Conservation (phyloP, 2,329 filamentous ascomycete species). For the Rutstroemia sp. region DNA sequence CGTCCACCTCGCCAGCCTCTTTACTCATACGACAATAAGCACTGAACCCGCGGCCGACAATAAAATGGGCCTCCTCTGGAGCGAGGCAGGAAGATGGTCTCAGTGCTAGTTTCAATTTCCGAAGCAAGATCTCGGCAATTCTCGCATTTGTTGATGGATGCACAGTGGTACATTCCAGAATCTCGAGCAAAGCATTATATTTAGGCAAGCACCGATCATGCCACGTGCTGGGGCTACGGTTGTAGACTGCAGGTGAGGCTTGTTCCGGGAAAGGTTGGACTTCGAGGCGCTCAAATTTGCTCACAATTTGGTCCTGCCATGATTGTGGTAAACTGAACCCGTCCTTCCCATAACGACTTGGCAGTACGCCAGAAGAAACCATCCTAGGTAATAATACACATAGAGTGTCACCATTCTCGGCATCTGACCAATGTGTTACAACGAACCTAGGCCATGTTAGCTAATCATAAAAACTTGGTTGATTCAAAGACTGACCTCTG, state of each 20-base stretch:
- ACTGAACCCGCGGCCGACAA: constrained; percentile 66
- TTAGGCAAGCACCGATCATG: constrained; percentile 57
- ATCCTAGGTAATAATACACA: constrained; percentile 63
- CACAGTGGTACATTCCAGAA: constrained; percentile 54
- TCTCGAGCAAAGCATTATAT: constrained; percentile 58
- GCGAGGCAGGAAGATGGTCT: constrained; percentile 51
- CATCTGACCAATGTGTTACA: constrained; percentile 62
- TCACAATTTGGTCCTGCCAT: constrained; percentile 68
- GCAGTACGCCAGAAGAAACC: constrained; percentile 48
- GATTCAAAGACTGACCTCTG: constrained; percentile 49
- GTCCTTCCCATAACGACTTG: constrained; percentile 43
- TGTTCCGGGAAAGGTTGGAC: constrained; percentile 58
- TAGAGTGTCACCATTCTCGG: constrained; percentile 57
- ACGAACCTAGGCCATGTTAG: constrained; percentile 54
- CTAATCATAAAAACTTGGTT: neutral
- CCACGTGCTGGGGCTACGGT: constrained; percentile 56
- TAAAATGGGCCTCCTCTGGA: constrained; percentile 62
- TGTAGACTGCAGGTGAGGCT: constrained; percentile 42
- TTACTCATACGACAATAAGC: constrained; percentile 62
- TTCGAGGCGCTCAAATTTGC: constrained; percentile 59
- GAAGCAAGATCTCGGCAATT: constrained; percentile 57
- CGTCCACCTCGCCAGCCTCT: constrained; percentile 49
- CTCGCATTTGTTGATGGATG: constrained; percentile 60
- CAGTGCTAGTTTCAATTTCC: constrained; percentile 59
- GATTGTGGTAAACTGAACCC: constrained; percentile 51